These are phyloP conservation scores for Kalmusia sp. DNA, from an alignment of 2,329 filamentous ascomycete species.

Conservation along the genomic window DNA sequence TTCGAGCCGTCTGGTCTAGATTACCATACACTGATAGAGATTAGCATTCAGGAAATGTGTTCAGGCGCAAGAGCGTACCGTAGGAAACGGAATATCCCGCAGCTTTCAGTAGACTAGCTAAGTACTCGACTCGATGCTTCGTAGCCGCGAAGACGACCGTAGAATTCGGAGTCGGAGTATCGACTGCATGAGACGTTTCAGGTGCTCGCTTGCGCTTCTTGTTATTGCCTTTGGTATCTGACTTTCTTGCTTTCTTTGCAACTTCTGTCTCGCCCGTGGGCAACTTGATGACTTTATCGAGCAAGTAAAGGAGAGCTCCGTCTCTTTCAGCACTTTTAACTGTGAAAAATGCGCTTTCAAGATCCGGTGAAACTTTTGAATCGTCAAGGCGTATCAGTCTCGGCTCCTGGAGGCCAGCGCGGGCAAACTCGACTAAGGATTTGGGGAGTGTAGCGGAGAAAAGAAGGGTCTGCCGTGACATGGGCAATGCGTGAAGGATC, in stretches of 20 bases:
- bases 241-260: conserved; percentile 52
- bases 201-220: conserved; percentile 77
- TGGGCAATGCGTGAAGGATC: conserved; percentile 86
- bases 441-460: conserved; percentile 96
- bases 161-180: conserved; percentile 84
- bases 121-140: conserved; percentile 96
- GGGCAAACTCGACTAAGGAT: conserved; percentile 92
- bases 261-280: conserved; percentile 71
- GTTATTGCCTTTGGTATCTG: conserved; percentile 54
- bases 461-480: conserved; percentile 84
- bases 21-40: conserved; percentile 77
- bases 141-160: conserved; percentile 95
- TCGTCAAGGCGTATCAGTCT: conserved; percentile 91
- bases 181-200: conserved; percentile 60
- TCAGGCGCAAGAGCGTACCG: conserved; percentile 27
- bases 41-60: conserved; percentile 11
- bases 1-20: conserved; percentile 90
- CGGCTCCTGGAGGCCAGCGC: conserved; percentile 91
- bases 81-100: conserved; percentile 91
- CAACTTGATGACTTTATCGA: conserved; percentile 93
- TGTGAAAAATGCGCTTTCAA: conserved; percentile 94
- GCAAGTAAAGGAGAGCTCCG: conserved; percentile 84
- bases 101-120: conserved; percentile 78
- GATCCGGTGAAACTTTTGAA: conserved; percentile 92
- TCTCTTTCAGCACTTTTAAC: conserved; percentile 95